phyloP scores from a whole-genome alignment of 805 yeast species.

The Tetrapisispora iriomotensis region DNA sequence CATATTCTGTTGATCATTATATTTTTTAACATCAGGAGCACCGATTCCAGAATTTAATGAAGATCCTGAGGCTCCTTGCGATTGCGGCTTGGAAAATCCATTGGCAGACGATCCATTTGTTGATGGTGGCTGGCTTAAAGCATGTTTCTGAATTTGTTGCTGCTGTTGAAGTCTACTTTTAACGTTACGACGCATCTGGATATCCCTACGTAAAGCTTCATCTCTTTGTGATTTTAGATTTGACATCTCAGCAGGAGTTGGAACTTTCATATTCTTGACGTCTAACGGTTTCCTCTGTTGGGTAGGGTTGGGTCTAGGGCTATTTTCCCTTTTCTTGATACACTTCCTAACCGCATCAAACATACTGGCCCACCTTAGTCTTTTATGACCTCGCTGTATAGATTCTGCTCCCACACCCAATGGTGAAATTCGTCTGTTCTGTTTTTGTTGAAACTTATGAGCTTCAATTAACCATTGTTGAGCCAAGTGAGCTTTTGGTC shows the following conservation, averaged over 20 bases:
- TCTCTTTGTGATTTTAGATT: conserved; percentile 79
- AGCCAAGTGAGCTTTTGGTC: conserved; percentile 72
- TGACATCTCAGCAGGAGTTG: conserved; percentile 79
- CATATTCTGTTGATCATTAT: background rate
- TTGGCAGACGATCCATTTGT: too few relatives aligned
- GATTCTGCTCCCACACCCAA: conserved; percentile 90
- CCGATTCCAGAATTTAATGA: background rate
- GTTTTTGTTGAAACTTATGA: conserved; percentile 76
- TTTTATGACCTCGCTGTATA: conserved; percentile 83
- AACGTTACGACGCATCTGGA: conserved; percentile 25
- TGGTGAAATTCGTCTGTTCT: conserved; percentile 83
- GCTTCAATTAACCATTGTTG: conserved; percentile 91
- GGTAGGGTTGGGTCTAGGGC: conserved; percentile 47
- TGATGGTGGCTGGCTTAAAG: too few relatives aligned
- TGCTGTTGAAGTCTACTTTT: conserved; percentile 25
- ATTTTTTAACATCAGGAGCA: background rate
- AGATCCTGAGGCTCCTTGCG: background rate
- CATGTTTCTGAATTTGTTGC: too few relatives aligned
- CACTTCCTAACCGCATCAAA: conserved; percentile 89
- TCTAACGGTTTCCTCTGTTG: conserved; percentile 34
- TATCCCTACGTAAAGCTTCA: conserved; percentile 65
- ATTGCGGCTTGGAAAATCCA: too few relatives aligned
- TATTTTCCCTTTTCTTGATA: conserved; percentile 79
- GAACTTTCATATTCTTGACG: conserved; percentile 41
- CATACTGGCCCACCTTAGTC: conserved; percentile 93